Conservation (phyloP, 352 stramenopile species). For the Pythium coloratum region DNA sequence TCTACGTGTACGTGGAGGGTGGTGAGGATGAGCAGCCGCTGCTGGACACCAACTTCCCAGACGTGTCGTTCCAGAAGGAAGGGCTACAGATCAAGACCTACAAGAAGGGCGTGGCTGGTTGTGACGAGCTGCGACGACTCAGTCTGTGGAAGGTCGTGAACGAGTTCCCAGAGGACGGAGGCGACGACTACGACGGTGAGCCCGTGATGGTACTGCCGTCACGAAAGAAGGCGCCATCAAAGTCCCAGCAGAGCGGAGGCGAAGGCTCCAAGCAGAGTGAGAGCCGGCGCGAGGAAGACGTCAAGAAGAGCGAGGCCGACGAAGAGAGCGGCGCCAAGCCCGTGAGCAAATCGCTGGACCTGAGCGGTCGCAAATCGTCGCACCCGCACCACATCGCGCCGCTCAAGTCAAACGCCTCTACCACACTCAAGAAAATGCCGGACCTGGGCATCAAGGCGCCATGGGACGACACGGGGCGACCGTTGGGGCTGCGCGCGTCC, state of each 20-base stretch:
- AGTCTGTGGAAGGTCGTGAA: constrained; percentile 84
- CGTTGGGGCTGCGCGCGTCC: constrained; percentile 57
- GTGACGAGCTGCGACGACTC: constrained; percentile 62
- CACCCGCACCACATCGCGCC: constrained; percentile 79
- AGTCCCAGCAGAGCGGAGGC: constrained; percentile 21
- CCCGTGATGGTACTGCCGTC: constrained; percentile 35
- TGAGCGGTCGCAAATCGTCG: constrained; percentile 54
- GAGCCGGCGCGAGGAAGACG: constrained; percentile 54
- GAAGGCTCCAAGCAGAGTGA: constrained; percentile 59
- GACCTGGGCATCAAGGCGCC: constrained; percentile 74
- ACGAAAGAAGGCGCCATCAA: constrained; percentile 22
- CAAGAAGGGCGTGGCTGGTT: constrained; percentile 63
- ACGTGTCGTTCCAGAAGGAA: constrained; percentile 89
- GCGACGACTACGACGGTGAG: constrained; percentile 37
- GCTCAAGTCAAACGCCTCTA: constrained; percentile 55
- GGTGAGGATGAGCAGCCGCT: constrained; percentile 90
- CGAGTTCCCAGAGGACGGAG: constrained; percentile 51
- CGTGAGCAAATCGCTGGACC: constrained; percentile 47
- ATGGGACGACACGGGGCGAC: constrained; percentile 74
- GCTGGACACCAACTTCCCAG: constrained; percentile 93
- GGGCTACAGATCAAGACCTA: constrained; percentile 87
- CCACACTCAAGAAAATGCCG: constrained; percentile 62
- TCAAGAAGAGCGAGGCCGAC: constrained; percentile 32
- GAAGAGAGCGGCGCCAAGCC: constrained; percentile 26
- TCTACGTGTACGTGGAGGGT: constrained; percentile 91